Evolutionary conservation across 1,139 yeast genomes (phyloP).

Genomic region (Candida buenavistaensis): DNA sequence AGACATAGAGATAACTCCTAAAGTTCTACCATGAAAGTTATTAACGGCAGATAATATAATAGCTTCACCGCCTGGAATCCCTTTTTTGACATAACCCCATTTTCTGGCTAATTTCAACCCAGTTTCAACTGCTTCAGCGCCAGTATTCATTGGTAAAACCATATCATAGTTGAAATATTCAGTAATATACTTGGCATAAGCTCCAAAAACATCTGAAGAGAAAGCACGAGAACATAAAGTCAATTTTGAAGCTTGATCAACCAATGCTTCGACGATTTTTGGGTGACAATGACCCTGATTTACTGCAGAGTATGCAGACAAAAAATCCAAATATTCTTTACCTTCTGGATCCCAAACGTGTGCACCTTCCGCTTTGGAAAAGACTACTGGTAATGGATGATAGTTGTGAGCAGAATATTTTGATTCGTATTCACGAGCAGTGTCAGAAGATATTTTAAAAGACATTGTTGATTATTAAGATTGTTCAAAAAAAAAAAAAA

Average conservation of each 20-base stretch:
- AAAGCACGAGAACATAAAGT: constrained; percentile 93
- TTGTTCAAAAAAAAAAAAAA: background rate
- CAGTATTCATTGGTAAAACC: constrained; percentile 97
- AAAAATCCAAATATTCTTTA: constrained; percentile 78
- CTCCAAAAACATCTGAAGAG: constrained; percentile 85
- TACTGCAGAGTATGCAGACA: constrained; percentile 94
- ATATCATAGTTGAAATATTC: constrained; percentile 88
- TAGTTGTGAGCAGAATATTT: constrained; percentile 94
- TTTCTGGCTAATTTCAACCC: constrained; percentile 92
- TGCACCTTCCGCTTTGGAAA: constrained; percentile 83
- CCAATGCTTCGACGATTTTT: constrained; percentile 78
- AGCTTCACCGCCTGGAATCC: constrained; percentile 80
- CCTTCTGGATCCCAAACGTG: constrained; percentile 99
- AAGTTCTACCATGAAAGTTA: constrained; percentile 95
- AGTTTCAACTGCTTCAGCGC: constrained; percentile 98
- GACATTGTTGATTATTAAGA: constrained; percentile 9
- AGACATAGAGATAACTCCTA: constrained; percentile 94
- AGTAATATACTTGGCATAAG: constrained; percentile 83
- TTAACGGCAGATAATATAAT: constrained; percentile 82
- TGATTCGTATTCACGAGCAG: constrained; percentile 69
- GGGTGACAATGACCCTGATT: constrained; percentile 99
- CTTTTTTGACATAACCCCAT: constrained; percentile 93
- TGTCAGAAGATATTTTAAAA: constrained; percentile 57
- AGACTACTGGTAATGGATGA: constrained; percentile 95
- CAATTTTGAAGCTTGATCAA: constrained; percentile 81